Percentiles rank a stretch among this genome's conserved stretches.
These are phyloP conservation scores for Plasmodium sp. DNA, from an alignment of 169 alveolate genomes.

Conservation along the genomic window DNA sequence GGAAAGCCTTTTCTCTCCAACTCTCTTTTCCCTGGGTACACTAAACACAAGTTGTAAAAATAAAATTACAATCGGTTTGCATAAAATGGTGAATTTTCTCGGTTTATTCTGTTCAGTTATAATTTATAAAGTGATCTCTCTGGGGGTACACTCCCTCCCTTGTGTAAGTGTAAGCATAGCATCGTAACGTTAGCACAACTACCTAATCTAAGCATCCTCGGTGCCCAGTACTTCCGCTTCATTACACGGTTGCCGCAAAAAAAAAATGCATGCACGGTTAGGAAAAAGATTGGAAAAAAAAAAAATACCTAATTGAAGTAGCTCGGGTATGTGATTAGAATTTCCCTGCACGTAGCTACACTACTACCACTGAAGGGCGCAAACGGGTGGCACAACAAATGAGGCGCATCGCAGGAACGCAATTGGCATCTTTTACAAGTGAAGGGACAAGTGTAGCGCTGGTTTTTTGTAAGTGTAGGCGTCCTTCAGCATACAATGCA, in stretches of 20 bases:
- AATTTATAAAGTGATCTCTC: not conserved
- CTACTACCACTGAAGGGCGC: not conserved
- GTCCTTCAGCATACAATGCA: not conserved
- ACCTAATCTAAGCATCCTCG: not conserved
- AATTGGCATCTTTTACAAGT: not conserved
- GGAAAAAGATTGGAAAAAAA: not conserved
- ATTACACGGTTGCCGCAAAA: not conserved
- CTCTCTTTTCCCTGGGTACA: not conserved
- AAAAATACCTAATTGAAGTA: not conserved
- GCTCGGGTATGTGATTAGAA: not conserved
- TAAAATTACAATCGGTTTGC: not conserved
- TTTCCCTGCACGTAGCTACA: not conserved
- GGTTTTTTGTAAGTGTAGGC: not conserved
- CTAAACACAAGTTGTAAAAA: not conserved
- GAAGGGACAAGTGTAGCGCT: not conserved
- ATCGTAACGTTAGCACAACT: not conserved
- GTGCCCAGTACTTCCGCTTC: not conserved
- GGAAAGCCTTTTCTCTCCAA: not conserved
- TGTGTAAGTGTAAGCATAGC: not conserved
- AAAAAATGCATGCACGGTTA: not conserved
- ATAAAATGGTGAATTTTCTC: not conserved
- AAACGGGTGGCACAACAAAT: not conserved
- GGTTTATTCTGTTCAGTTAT: not conserved
- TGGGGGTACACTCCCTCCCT: not conserved
- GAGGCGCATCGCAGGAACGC: not conserved